Evolutionary conservation across 2,329 filamentous ascomycete species (phyloP).

Genomic region (Neonectria neomacrospora): DNA sequence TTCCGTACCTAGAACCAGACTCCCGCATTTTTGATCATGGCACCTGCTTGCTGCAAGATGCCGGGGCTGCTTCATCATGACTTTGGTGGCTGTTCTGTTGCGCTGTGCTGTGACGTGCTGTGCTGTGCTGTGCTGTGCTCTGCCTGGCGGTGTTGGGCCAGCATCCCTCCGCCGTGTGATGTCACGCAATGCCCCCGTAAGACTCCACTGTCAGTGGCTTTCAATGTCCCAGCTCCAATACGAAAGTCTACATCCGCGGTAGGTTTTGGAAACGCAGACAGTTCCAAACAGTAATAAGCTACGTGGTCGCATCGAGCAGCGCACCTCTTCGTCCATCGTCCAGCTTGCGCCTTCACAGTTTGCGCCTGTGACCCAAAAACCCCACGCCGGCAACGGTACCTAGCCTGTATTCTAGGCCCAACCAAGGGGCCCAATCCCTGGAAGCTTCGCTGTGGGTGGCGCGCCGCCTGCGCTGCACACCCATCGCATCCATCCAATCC

Average conservation of each 20-base stretch:
- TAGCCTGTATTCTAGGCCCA: background rate
- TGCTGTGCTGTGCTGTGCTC: background rate
- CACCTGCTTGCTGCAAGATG: background rate
- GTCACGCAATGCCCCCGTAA: background rate
- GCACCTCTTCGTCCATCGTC: background rate
- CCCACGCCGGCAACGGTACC: constrained; percentile 13
- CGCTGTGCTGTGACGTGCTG: no score
- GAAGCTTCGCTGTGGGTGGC: constrained; percentile 13
- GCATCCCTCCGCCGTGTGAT: background rate
- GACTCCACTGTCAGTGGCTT: background rate
- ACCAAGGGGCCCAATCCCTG: constrained; percentile 15
- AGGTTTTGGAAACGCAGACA: background rate
- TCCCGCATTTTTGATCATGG: background rate
- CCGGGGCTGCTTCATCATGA: background rate
- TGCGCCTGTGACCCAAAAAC: background rate
- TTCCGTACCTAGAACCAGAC: background rate
- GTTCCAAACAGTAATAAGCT: background rate
- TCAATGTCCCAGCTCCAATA: background rate
- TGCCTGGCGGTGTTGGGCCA: background rate
- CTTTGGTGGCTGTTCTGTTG: background rate
- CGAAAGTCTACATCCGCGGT: background rate
- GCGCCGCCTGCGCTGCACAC: constrained; percentile 12
- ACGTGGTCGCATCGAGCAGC: background rate
- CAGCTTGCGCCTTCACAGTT: background rate
- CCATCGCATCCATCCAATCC: constrained; percentile 10